Conservation (phyloP, 2,329 filamentous ascomycete genomes). For the Fusarium palustre region DNA sequence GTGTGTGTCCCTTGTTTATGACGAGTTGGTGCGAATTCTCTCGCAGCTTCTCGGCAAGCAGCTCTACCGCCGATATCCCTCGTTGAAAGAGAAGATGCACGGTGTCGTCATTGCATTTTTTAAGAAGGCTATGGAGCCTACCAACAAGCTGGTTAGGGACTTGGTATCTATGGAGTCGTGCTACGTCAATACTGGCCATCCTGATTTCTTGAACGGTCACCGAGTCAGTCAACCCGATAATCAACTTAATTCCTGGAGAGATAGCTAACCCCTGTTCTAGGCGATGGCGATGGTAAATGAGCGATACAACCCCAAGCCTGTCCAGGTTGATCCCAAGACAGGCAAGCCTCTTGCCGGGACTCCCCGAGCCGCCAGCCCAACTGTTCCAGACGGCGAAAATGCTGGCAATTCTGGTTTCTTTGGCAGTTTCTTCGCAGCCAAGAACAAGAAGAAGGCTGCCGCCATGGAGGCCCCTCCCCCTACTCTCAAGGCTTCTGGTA, state of each 20-base stretch:
- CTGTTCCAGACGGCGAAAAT: slow-evolving; percentile 64
- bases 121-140: slow-evolving; percentile 98
- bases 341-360: slow-evolving; percentile 85
- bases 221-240: slow-evolving; percentile 66
- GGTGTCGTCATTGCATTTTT: slow-evolving; percentile 92
- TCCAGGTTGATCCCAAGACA: slow-evolving; percentile 97
- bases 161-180: slow-evolving; percentile 95
- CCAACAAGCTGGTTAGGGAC: slow-evolving; percentile 95
- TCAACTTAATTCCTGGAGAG: background rate
- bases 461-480: slow-evolving; percentile 97
- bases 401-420: slow-evolving; percentile 84
- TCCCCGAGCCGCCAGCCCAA: slow-evolving; percentile 82
- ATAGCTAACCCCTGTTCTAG: slow-evolving; percentile 52
- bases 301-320: slow-evolving; percentile 86
- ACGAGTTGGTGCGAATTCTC: slow-evolving; percentile 95
- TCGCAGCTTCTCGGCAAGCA: slow-evolving; percentile 89
- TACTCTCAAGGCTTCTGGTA: slow-evolving; percentile 93
- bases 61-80: slow-evolving; percentile 92
- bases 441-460: slow-evolving; percentile 99
- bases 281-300: slow-evolving; percentile 99
- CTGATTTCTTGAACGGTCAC: slow-evolving; percentile 96
- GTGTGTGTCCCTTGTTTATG: slow-evolving; percentile 96
- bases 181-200: slow-evolving; percentile 98
- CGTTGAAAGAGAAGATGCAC: slow-evolving; percentile 96
- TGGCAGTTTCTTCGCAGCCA: slow-evolving; percentile 97